Evolutionary conservation across 441 rosid genomes (phyloP).

Genomic region (Pelargonium australe): DNA sequence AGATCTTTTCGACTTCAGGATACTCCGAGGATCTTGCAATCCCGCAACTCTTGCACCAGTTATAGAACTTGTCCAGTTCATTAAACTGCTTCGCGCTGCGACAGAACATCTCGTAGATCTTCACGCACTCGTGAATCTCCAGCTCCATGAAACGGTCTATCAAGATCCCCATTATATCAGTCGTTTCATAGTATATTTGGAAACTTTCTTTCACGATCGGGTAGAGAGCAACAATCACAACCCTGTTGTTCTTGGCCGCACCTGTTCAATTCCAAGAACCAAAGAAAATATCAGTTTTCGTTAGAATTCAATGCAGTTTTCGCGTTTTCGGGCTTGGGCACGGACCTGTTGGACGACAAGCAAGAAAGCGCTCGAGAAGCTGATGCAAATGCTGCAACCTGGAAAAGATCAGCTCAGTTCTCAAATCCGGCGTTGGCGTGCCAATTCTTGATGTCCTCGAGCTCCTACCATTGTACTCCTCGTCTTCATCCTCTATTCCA

Average conservation of each 20-base stretch:
- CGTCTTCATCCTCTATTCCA: constrained; percentile 40
- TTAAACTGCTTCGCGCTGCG: constrained; percentile 62
- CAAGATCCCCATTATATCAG: constrained; percentile 52
- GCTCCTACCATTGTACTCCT: constrained; percentile 19
- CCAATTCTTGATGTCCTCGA: constrained; percentile 9
- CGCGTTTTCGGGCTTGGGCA: no score
- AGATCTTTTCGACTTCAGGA: constrained; percentile 71
- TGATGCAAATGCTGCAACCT: constrained; percentile 66
- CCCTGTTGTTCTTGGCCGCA: constrained; percentile 53
- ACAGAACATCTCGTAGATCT: constrained; percentile 60
- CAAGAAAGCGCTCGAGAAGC: constrained; percentile 74
- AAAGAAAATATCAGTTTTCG: neutral
- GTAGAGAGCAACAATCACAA: constrained; percentile 65
- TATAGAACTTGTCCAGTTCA: constrained; percentile 59
- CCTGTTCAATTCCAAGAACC: constrained; percentile 33
- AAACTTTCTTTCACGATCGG: constrained; percentile 70
- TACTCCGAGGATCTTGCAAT: constrained; percentile 71
- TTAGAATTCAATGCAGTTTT: no score
- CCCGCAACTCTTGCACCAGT: constrained; percentile 68
- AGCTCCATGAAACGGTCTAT: constrained; percentile 81
- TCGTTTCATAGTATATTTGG: constrained; percentile 57
- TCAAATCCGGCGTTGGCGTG: constrained; percentile 56
- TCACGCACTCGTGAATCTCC: constrained; percentile 49
- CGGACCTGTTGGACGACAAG: constrained; percentile 86
- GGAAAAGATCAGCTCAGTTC: constrained; percentile 40